Percentiles rank a stretch among this genome's conserved stretches.
Conservation (phyloP, 2,329 filamentous ascomycete genomes). For the Sporothrix humicola region DNA sequence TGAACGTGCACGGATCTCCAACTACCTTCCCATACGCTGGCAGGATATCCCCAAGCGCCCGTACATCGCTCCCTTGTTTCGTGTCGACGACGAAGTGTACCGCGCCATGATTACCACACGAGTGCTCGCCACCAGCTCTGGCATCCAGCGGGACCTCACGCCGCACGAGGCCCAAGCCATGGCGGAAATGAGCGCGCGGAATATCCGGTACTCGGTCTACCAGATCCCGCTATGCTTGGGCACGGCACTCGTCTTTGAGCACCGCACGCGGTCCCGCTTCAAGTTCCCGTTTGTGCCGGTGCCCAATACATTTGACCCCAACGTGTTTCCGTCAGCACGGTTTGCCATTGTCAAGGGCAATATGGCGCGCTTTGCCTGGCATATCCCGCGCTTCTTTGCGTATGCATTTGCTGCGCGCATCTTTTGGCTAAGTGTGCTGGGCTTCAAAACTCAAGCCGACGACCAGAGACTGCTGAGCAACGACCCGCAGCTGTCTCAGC, state of each 20-base stretch:
- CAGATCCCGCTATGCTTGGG: neutral
- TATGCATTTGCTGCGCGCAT: constrained; percentile 18
- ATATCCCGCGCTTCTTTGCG: constrained; percentile 31
- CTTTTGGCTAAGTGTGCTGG: too few relatives aligned
- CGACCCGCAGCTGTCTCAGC: too few relatives aligned
- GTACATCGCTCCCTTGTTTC: constrained; percentile 33
- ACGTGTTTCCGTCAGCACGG: constrained; percentile 32
- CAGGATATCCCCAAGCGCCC: constrained; percentile 34
- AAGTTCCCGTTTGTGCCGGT: constrained; percentile 38
- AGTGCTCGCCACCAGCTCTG: constrained; percentile 34
- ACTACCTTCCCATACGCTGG: constrained; percentile 36
- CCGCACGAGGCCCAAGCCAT: constrained; percentile 37
- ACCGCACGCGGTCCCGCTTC: constrained; percentile 35
- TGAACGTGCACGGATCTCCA: constrained; percentile 31
- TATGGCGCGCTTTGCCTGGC: constrained; percentile 35
- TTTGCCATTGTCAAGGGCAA: constrained; percentile 22
- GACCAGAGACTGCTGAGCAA: too few relatives aligned
- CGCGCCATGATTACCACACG: constrained; percentile 33
- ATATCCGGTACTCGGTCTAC: too few relatives aligned
- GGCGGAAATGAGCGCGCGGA: constrained; percentile 34
- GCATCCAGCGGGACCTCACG: constrained; percentile 35
- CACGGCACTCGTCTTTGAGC: constrained; percentile 17
- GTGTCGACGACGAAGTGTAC: constrained; percentile 34
- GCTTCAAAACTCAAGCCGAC: too few relatives aligned
- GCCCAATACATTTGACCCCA: constrained; percentile 32